Evolutionary conservation across 176 grass and related monocot species (phyloP).

Genomic region (Tillandsia leiboldiana): DNA sequence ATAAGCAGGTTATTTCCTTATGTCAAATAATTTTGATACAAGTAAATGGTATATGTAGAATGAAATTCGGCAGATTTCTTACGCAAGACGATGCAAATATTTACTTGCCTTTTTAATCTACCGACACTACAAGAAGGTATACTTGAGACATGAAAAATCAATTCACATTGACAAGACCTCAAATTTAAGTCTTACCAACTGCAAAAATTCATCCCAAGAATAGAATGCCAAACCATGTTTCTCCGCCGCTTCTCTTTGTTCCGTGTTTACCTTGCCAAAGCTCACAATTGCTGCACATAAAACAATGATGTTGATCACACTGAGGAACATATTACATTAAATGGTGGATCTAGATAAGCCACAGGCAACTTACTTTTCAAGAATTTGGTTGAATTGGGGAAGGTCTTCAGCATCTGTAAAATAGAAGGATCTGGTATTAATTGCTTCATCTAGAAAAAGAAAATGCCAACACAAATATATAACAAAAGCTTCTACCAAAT

Average conservation of each 20-base stretch:
- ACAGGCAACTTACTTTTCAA: constrained; percentile 55
- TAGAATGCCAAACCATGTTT: constrained; percentile 47
- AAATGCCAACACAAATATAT: background rate
- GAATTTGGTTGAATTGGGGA: constrained; percentile 53
- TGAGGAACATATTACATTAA: constrained; percentile 10
- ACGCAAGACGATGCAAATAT: background rate
- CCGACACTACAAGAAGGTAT: background rate
- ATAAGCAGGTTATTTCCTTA: background rate
- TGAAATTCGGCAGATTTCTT: no score
- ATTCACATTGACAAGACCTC: background rate
- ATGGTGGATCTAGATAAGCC: constrained; percentile 18
- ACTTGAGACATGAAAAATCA: background rate
- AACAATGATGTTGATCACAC: constrained; percentile 16
- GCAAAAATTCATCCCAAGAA: constrained; percentile 66
- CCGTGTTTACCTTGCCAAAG: constrained; percentile 50
- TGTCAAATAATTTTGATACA: background rate
- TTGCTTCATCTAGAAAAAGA: background rate
- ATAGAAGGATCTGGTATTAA: constrained; percentile 11
- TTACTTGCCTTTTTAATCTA: background rate
- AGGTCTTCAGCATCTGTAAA: constrained; percentile 63
- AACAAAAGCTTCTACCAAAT: no score
- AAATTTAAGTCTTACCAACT: constrained; percentile 46
- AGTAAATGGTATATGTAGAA: no score
- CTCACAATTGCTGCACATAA: constrained; percentile 62
- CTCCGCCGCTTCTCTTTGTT: constrained; percentile 61